These are phyloP conservation scores for Fomes fomentarius DNA, from an alignment of 1,284 basidiomycete genomes.

Conservation along the genomic window DNA sequence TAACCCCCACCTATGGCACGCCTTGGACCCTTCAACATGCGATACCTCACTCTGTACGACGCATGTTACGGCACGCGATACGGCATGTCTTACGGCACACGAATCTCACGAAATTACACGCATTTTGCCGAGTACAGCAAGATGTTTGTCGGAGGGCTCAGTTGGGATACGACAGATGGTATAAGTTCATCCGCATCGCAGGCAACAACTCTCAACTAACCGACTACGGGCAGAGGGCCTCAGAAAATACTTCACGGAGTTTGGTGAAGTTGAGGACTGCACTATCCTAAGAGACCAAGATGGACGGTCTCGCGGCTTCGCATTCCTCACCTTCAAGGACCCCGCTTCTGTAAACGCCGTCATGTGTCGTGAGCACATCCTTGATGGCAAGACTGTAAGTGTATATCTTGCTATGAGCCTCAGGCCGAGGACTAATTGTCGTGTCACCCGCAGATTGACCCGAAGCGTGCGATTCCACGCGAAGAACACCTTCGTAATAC, in stretches of 20 bases:
- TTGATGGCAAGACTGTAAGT: conserved; percentile 83
- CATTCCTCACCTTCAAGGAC: conserved; percentile 91
- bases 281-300: conserved; percentile 93
- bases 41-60: background rate
- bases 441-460: conserved; percentile 90
- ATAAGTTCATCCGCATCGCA: conserved; percentile 33
- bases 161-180: conserved; percentile 98
- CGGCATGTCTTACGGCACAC: conserved; percentile 22
- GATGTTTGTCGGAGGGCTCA: conserved; percentile 96
- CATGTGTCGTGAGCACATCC: conserved; percentile 78
- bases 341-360: conserved; percentile 79
- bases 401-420: no score
- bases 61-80: conserved; percentile 13
- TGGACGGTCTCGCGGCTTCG: conserved; percentile 90
- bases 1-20: conserved; percentile 12
- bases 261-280: conserved; percentile 84
- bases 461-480: conserved; percentile 92
- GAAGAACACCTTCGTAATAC: conserved; percentile 83
- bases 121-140: conserved; percentile 65
- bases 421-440: no score
- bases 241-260: conserved; percentile 69
- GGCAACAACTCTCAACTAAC: conserved; percentile 7
- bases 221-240: conserved; percentile 56
- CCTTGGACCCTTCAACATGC: conserved; percentile 7
- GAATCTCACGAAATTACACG: no score